phyloP scores from a whole-genome alignment of 176 grass and related monocot species.

The Zizania latifolia region DNA sequence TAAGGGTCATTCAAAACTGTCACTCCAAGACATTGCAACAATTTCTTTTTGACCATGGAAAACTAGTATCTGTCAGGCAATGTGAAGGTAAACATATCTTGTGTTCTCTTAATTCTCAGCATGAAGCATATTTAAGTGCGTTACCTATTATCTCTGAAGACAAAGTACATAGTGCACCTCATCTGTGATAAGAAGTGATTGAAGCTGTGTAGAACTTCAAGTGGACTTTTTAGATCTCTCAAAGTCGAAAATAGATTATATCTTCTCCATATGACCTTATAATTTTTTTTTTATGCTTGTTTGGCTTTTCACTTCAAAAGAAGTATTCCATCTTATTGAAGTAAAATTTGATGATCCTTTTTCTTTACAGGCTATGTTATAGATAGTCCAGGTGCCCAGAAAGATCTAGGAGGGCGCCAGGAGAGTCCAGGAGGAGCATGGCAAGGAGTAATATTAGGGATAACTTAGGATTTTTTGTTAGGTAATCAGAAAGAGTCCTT shows the following conservation, averaged over 20 bases:
- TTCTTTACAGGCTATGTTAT: conserved; percentile 53
- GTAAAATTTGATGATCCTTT: not conserved
- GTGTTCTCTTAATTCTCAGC: not conserved
- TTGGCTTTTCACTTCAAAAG: not conserved
- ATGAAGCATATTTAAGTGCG: not conserved
- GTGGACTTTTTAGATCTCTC: no score
- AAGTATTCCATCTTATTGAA: not conserved
- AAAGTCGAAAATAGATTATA: no score
- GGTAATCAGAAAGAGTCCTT: no score
- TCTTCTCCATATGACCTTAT: not conserved
- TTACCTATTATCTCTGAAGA: not conserved
- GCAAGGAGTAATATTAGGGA: no score
- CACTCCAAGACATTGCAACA: conserved; percentile 72
- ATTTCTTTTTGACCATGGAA: conserved; percentile 61
- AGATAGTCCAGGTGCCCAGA: no score
- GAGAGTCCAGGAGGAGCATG: no score
- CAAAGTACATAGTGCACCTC: not conserved
- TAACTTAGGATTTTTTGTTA: no score
- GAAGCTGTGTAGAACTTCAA: no score
- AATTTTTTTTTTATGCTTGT: conserved; percentile 4
- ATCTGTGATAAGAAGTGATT: no score
- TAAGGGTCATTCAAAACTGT: conserved; percentile 57
- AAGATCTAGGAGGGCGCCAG: no score
- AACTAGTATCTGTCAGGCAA: conserved; percentile 55
- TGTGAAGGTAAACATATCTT: conserved; percentile 45